Evolutionary conservation across 495 filamentous ascomycete genomes (phyloP).

Genomic region (Penicillium robsamsonii): DNA sequence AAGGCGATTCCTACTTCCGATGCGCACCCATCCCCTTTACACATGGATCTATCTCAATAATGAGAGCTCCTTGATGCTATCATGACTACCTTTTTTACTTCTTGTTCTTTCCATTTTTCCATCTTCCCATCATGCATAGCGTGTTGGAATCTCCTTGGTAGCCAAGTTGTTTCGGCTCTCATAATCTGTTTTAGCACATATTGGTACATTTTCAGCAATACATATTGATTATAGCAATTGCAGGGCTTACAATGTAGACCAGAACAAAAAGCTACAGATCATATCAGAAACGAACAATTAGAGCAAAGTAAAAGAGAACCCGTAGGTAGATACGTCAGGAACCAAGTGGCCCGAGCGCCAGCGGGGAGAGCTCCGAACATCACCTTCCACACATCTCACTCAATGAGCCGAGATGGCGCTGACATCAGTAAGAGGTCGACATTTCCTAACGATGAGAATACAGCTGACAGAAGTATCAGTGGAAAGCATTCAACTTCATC

Average conservation of each 20-base stretch:
- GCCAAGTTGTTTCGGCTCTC: not conserved
- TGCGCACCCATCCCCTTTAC: conserved; percentile 2
- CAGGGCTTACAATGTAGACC: not conserved
- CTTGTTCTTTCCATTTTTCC: not conserved
- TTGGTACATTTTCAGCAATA: not conserved
- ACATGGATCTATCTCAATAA: conserved; percentile 15
- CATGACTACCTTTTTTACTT: not conserved
- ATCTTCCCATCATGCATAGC: not conserved
- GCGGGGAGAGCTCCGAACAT: conserved; percentile 28
- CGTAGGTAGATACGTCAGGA: conserved; percentile 11
- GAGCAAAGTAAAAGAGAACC: not conserved
- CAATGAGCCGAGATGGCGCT: conserved; percentile 48
- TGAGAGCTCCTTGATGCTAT: not conserved
- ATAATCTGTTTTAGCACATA: not conserved
- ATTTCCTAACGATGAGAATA: too few species aligned
- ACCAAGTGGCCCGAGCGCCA: conserved; percentile 27
- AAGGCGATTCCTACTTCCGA: conserved; percentile 13
- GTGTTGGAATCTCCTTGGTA: not conserved
- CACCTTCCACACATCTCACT: conserved; percentile 13
- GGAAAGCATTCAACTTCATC: conserved; percentile 99
- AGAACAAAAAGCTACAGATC: not conserved
- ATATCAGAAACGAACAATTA: not conserved
- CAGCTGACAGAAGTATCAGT: conserved; percentile 50
- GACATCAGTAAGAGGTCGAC: conserved; percentile 39
- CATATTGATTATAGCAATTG: not conserved